These are phyloP conservation scores for Citrus sp. DNA, from an alignment of 345 rosid genomes.

Conservation along the genomic window DNA sequence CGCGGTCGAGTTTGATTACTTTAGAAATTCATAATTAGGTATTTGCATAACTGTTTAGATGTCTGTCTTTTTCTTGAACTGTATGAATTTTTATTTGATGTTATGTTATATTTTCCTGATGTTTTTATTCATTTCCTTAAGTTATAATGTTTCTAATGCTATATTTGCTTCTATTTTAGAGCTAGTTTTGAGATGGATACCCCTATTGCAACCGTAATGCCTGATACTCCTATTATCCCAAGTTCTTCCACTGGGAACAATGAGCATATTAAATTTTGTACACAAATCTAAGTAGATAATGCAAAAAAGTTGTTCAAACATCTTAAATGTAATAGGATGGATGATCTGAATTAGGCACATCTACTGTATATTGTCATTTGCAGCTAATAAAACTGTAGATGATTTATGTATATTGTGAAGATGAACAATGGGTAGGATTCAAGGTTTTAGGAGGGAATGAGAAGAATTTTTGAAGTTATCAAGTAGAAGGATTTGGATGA, in stretches of 20 bases:
- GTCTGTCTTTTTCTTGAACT: background rate
- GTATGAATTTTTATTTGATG: background rate
- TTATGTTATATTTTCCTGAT: background rate
- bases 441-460: constrained; percentile 40
- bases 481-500: constrained; percentile 42
- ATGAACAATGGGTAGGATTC: constrained; percentile 37
- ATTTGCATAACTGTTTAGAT: background rate
- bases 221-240: constrained; percentile 32
- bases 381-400: too few relatives aligned
- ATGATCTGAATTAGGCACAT: too few relatives aligned
- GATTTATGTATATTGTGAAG: too few relatives aligned
- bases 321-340: too few relatives aligned
- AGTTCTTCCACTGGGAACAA: constrained; percentile 29
- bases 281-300: constrained; percentile 26
- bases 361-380: too few relatives aligned
- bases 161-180: constrained; percentile 15
- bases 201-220: constrained; percentile 31
- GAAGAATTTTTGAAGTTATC: constrained; percentile 24
- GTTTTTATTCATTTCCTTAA: background rate
- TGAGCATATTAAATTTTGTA: constrained; percentile 31
- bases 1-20: too few relatives aligned
- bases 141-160: background rate
- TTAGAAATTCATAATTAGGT: too few relatives aligned
- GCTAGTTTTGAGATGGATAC: constrained; percentile 37
- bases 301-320: too few relatives aligned